phyloP scores from a whole-genome alignment of 306 rosid genomes.

The Rubus parviflorus region DNA sequence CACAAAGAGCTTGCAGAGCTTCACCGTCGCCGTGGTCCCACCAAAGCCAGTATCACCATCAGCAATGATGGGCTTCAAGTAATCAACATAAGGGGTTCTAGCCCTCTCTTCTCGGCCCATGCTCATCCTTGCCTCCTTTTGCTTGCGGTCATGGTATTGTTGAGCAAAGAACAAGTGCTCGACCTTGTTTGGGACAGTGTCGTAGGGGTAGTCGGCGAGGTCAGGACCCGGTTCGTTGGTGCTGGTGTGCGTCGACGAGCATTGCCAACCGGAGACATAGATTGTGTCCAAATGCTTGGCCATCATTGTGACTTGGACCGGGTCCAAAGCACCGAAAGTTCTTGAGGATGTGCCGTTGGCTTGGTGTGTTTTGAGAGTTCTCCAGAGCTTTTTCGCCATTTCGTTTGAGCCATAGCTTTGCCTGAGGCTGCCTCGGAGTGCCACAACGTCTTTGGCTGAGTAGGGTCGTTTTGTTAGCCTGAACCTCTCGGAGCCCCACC shows the following conservation, averaged over 20 bases:
- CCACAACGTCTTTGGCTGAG: constrained; percentile 73
- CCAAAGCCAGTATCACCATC: constrained; percentile 94
- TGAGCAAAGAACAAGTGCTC: constrained; percentile 92
- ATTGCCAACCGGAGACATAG: constrained; percentile 98
- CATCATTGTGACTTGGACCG: constrained; percentile 95
- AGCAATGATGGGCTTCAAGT: constrained; percentile 89
- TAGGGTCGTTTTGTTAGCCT: constrained; percentile 68
- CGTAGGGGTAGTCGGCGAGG: constrained; percentile 96
- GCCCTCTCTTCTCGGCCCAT: constrained; percentile 78
- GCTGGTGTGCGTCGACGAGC: constrained; percentile 87
- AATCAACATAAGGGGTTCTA: constrained; percentile 74
- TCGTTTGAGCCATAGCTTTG: constrained; percentile 80
- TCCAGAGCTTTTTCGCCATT: constrained; percentile 87
- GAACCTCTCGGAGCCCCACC: constrained; percentile 94
- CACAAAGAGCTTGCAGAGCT: constrained; percentile 95
- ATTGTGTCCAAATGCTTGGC: constrained; percentile 85
- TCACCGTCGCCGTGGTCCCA: constrained; percentile 81
- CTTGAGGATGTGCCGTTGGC: constrained; percentile 85
- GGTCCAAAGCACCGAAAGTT: constrained; percentile 96
- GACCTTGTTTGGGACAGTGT: constrained; percentile 98
- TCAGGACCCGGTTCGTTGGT: constrained; percentile 97
- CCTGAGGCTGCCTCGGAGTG: constrained; percentile 74
- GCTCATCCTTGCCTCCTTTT: constrained; percentile 82
- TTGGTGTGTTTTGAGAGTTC: constrained; percentile 79
- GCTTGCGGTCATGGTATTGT: constrained; percentile 88